phyloP scores from a whole-genome alignment of 257 asterid species.

The Lantana camara region DNA sequence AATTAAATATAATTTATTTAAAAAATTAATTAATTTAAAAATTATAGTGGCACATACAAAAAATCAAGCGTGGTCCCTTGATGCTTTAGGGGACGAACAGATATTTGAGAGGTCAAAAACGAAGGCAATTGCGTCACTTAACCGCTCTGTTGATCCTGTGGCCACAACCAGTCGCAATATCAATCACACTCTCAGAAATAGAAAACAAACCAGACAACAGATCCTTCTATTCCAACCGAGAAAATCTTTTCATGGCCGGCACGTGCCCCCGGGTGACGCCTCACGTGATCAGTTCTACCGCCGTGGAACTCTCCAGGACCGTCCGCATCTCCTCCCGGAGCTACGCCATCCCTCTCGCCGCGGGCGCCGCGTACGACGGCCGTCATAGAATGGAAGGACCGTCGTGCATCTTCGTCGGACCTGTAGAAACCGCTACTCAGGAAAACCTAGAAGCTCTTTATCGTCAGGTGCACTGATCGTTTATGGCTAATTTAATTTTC shows the following conservation, averaged over 20 bases:
- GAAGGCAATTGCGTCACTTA: no score
- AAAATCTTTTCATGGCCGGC: slow-evolving; percentile 90
- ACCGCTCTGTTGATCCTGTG: no score
- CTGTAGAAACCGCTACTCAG: slow-evolving; percentile 84
- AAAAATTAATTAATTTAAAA: no score
- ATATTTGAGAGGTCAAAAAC: no score
- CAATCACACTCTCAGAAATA: no score
- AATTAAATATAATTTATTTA: no score
- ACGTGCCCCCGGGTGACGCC: slow-evolving; percentile 58
- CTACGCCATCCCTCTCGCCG: slow-evolving; percentile 43
- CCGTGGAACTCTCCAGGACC: slow-evolving; percentile 45
- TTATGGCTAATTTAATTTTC: neutral
- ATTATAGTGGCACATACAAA: no score
- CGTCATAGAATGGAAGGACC: slow-evolving; percentile 63
- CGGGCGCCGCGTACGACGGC: slow-evolving; percentile 36
- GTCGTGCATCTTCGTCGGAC: slow-evolving; percentile 91
- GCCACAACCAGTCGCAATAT: no score
- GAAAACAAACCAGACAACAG: no score
- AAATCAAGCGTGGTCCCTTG: no score
- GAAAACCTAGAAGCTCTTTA: slow-evolving; percentile 96
- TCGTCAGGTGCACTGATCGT: slow-evolving; percentile 53
- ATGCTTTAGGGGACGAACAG: no score
- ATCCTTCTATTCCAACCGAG: no score
- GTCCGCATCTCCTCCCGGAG: slow-evolving; percentile 55
- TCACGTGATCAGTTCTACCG: slow-evolving; percentile 50